phyloP scores from a whole-genome alignment of 306 rosid genomes.

The Amphicarpaea edgeworthii region DNA sequence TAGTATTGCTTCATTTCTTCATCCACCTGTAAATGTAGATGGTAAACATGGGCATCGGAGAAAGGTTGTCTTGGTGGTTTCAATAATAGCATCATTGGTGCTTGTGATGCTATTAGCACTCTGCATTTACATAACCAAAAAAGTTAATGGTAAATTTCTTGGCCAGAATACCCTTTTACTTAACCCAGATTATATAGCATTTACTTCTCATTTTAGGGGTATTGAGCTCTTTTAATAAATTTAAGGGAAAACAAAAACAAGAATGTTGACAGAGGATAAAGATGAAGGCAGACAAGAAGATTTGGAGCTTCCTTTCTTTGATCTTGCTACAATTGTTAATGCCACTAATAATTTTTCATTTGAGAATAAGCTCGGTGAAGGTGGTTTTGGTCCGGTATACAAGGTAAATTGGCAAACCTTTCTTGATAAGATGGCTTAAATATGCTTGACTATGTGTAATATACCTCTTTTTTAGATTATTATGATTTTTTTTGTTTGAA shows the following conservation, averaged over 20 bases:
- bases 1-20: not conserved
- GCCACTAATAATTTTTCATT: not conserved
- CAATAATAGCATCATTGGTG: not conserved
- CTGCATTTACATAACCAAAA: not conserved
- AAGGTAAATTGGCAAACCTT: not conserved
- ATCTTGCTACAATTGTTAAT: not conserved
- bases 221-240: not conserved
- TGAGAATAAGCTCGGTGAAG: not conserved
- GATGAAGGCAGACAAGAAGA: not conserved
- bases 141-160: not conserved
- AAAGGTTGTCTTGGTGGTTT: not conserved
- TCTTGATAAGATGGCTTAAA: too few relatives aligned
- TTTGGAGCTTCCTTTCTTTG: conserved; percentile 1
- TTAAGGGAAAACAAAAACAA: not conserved
- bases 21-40: not conserved
- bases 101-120: not conserved
- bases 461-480: too few relatives aligned
- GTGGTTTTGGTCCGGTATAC: not conserved
- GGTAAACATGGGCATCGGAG: not conserved
- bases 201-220: too few relatives aligned
- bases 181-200: not conserved
- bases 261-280: not conserved
- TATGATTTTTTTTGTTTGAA: too few relatives aligned
- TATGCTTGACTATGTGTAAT: too few relatives aligned
- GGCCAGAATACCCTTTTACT: not conserved